Evolutionary conservation across 73 alveolate genomes (phyloP).

Genomic region (Symbiodinium pilosum): DNA sequence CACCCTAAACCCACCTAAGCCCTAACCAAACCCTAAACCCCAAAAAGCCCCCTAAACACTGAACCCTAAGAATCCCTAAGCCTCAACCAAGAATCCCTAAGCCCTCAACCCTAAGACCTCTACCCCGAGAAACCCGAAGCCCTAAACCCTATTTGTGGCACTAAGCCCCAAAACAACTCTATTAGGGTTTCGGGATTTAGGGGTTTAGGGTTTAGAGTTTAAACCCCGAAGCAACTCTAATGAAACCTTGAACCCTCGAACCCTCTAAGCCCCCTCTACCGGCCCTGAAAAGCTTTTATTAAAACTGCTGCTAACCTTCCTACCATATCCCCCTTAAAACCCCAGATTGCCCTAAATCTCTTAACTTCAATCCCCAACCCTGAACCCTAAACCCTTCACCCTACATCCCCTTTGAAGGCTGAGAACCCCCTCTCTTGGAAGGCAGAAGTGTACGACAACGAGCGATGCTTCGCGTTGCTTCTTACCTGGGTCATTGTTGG

Average conservation of each 20-base stretch:
- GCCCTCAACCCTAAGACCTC: not conserved
- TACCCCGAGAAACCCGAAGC: not conserved
- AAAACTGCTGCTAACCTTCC: not conserved
- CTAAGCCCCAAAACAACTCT: too few relatives aligned
- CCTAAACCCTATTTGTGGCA: not conserved
- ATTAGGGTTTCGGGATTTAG: too few relatives aligned
- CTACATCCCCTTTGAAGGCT: not conserved
- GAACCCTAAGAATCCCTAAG: not conserved
- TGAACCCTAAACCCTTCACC: not conserved
- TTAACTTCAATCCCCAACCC: not conserved
- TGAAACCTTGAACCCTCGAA: too few relatives aligned
- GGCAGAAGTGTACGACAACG: slow-evolving; percentile 67
- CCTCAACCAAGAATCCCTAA: not conserved
- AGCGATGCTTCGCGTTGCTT: not conserved
- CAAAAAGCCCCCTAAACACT: not conserved
- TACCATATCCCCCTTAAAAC: not conserved
- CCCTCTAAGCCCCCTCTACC: too few relatives aligned
- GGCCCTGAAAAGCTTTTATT: too few relatives aligned
- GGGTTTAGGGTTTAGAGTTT: too few relatives aligned
- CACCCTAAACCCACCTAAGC: not conserved
- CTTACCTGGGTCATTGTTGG: too few relatives aligned
- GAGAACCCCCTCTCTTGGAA: not conserved
- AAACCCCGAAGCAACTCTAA: too few relatives aligned
- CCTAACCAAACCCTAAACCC: not conserved
- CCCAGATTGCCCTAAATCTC: not conserved